A percentile compares a stretch with the other conserved stretches of the same genome.
Evolutionary conservation across 2,329 filamentous ascomycete species (phyloP).

Genomic region (Metarhizium brunneum): DNA sequence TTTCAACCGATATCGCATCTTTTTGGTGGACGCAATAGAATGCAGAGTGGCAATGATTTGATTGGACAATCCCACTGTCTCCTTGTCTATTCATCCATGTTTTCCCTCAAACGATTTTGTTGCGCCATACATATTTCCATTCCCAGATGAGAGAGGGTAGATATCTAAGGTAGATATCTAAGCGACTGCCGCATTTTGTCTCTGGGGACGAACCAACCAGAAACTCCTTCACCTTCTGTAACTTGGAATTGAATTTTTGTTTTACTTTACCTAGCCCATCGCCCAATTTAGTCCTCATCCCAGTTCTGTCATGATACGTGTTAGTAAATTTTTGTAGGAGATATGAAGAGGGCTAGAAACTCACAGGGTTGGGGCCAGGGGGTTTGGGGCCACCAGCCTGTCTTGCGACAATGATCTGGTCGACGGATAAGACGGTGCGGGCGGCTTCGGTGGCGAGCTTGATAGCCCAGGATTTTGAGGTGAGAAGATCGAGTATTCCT

Average conservation of each 20-base stretch:
- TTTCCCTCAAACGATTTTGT: constrained; percentile 10
- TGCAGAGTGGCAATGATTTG: background rate
- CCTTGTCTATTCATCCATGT: constrained; percentile 9
- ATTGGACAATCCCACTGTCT: background rate
- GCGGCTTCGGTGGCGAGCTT: constrained; percentile 93
- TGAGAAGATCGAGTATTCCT: constrained; percentile 85
- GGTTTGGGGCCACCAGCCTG: constrained; percentile 97
- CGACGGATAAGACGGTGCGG: constrained; percentile 86
- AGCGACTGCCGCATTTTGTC: background rate
- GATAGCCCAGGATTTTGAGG: constrained; percentile 93
- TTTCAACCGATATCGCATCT: background rate
- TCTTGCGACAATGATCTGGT: constrained; percentile 97
- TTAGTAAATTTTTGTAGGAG: background rate
- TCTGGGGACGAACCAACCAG: background rate
- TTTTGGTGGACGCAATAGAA: background rate
- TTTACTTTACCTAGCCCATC: background rate
- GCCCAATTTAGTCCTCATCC: constrained; percentile 46
- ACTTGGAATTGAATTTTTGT: background rate
- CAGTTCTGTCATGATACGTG: constrained; percentile 37
- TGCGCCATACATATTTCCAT: background rate
- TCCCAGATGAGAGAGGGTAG: background rate
- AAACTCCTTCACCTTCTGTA: background rate
- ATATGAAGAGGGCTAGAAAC: constrained; percentile 13
- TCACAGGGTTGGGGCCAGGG: constrained; percentile 75
- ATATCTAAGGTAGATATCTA: background rate